phyloP scores from a whole-genome alignment of 345 rosid species.

The Populus nigra region DNA sequence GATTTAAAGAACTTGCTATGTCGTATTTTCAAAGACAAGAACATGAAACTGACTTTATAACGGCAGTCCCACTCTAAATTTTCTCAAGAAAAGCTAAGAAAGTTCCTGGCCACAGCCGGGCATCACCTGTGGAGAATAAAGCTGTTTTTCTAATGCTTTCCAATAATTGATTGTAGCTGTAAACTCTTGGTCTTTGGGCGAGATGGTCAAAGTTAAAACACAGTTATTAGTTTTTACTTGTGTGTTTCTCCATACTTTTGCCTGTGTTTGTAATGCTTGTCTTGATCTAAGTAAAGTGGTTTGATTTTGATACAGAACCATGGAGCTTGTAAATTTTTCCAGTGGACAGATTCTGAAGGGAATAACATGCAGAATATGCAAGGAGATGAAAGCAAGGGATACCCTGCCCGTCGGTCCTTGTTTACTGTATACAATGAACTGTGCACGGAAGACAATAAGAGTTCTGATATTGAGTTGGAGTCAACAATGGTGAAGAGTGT shows the following conservation, averaged over 20 bases:
- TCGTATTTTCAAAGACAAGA: too few species aligned
- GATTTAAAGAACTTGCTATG: too few species aligned
- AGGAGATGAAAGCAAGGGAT: not conserved
- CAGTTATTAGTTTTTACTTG: too few species aligned
- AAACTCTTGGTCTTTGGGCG: too few species aligned
- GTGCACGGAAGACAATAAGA: not conserved
- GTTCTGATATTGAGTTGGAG: not conserved
- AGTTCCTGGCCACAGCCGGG: too few species aligned
- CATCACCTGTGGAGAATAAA: too few species aligned
- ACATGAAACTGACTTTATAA: too few species aligned
- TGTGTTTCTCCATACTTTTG: too few species aligned
- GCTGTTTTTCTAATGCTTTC: too few species aligned
- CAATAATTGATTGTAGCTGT: too few species aligned
- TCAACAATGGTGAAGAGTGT: not conserved
- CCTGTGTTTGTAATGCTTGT: not conserved
- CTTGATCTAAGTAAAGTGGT: slow-evolving; percentile 3
- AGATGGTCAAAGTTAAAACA: not conserved
- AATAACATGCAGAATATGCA: not conserved
- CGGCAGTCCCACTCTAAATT: too few species aligned
- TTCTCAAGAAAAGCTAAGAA: too few species aligned
- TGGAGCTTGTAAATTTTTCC: slow-evolving; percentile 45
- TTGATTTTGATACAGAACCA: slow-evolving; percentile 31
- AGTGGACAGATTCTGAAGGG: slow-evolving; percentile 25
- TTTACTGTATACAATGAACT: not conserved
- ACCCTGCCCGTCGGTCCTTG: not conserved